phyloP scores from a whole-genome alignment of 2,329 filamentous ascomycete species.

The Madurella fahalii region DNA sequence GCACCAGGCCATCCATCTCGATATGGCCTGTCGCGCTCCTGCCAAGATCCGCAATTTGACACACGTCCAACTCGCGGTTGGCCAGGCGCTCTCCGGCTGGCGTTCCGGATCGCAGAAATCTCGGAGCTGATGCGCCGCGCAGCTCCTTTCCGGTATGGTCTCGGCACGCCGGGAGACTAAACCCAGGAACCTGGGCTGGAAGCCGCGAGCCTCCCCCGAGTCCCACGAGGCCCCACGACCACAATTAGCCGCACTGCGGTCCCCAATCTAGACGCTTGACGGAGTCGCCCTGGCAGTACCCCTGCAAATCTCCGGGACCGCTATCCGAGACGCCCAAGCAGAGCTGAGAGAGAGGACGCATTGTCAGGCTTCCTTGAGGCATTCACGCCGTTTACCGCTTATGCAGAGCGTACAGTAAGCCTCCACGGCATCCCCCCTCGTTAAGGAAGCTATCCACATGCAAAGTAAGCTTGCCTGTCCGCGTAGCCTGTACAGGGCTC shows the following conservation, averaged over 20 bases:
- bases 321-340: slow-evolving; percentile 15
- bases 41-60: slow-evolving; percentile 1
- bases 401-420: no score
- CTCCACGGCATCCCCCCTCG: no score
- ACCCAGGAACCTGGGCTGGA: slow-evolving; percentile 19
- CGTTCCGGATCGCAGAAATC: slow-evolving; percentile 1
- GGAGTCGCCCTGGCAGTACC: slow-evolving; percentile 1
- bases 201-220: no score
- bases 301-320: slow-evolving; percentile 21
- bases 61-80: background rate
- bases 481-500: slow-evolving; percentile 6
- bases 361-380: background rate
- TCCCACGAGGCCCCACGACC: no score
- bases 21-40: background rate
- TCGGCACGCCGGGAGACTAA: slow-evolving; percentile 26
- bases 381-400: background rate
- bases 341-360: no score
- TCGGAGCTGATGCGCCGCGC: slow-evolving; percentile 22
- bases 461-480: background rate
- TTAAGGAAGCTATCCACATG: no score
- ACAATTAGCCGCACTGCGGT: no score
- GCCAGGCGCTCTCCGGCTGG: background rate
- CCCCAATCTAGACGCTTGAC: slow-evolving; percentile 1
- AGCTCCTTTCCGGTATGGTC: slow-evolving; percentile 22
- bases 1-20: no score